Conservation (phyloP, 2,329 filamentous ascomycete genomes). For the Pezicula radicicola region DNA sequence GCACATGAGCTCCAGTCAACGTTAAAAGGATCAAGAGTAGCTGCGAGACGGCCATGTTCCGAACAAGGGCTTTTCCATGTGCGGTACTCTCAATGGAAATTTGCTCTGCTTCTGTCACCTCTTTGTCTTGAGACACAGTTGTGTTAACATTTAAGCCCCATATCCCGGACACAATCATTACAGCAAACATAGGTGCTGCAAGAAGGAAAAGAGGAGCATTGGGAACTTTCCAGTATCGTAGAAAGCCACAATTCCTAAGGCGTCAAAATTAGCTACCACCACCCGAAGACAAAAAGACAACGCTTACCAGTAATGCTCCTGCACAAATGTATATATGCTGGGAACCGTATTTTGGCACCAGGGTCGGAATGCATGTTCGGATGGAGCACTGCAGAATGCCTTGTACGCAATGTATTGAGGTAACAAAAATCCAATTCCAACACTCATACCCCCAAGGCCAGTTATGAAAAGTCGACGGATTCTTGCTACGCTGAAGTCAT, state of each 20-base stretch:
- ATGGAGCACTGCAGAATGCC: slow-evolving; percentile 57
- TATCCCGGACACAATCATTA: slow-evolving; percentile 62
- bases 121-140: slow-evolving; percentile 6
- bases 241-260: slow-evolving; percentile 77
- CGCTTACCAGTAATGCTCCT: slow-evolving; percentile 82
- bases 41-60: slow-evolving; percentile 67
- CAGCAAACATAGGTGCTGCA: slow-evolving; percentile 70
- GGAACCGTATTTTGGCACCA: slow-evolving; percentile 78
- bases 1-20: slow-evolving; percentile 81
- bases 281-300: neutral
- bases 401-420: slow-evolving; percentile 76
- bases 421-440: slow-evolving; percentile 63
- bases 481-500: slow-evolving; percentile 38
- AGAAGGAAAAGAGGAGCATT: slow-evolving; percentile 88
- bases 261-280: slow-evolving; percentile 1
- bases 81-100: neutral
- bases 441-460: slow-evolving; percentile 62
- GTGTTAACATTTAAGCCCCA: slow-evolving; percentile 36
- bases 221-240: slow-evolving; percentile 84
- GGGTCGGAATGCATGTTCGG: slow-evolving; percentile 40
- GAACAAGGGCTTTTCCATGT: slow-evolving; percentile 12
- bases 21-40: slow-evolving; percentile 68
- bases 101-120: slow-evolving; percentile 7
- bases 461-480: slow-evolving; percentile 55
- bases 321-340: slow-evolving; percentile 90